Base-by-base conservation (phyloP, 1,139 yeast genomes). In the Hemisphaericaspora lyxosophila region DNA sequence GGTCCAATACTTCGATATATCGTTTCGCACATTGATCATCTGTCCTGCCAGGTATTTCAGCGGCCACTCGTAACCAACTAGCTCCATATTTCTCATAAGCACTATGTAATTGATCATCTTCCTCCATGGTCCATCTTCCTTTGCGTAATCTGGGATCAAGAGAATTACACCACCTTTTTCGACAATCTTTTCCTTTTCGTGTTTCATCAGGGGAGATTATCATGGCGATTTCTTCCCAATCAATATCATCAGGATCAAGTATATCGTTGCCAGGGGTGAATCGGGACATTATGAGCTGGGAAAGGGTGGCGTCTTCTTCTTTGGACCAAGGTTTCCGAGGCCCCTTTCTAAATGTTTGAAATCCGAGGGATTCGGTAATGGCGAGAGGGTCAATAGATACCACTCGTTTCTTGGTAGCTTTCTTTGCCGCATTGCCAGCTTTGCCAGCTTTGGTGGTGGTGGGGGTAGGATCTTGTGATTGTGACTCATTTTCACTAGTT, bases 21-120 rank as follows among this genome's bases (percentile, higher is more conserved):
- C 97, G 65, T 54, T 90, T 90, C 2, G 96, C 88, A 64, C 97
- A 90, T 62, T 90, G 97, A 59, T 89, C 97, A 55, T 89, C 96
- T 1, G 96, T 90, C 52, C 97, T 70, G 3, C 96, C 95, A 2
- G 79, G 75, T 9, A 89, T 85, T 38, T 77, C 82, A 36, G 72
- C 64, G 0, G 96, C 81, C 7, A 90, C 90, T 48, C 82, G 82
- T 45, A 85, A 86, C 97, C 97, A 90, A 28, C 82, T 75, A 0
- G 96, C 75, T 0, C 97, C 97, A 57, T 75, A 74, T 45, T 71
- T 75, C 34, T 75, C 67, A 55, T 75, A 85, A 1, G 95, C 90
- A 34, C 70, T 69, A 16, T 83, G 56, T 33, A 90, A 66, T 31
- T 69, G 64, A 23, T 73, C 73, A 61, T 90, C 97, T 59, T 90